Percentiles rank a stretch among this genome's conserved stretches.
Evolutionary conservation across 345 rosid genomes (phyloP).

Genomic region (Cardamine chenopodiifolia): DNA sequence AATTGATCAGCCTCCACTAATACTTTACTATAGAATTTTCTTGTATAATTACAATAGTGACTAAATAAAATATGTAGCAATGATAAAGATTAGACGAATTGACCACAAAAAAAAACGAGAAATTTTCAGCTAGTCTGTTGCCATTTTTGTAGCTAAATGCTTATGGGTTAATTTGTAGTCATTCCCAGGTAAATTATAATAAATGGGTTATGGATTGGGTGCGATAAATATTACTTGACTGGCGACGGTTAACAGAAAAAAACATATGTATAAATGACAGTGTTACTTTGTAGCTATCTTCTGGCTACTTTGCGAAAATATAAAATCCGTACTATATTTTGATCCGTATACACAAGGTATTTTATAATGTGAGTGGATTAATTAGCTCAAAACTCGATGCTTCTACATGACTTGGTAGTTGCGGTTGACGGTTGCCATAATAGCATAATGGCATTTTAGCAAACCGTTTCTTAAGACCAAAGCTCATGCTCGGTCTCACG

Average conservation of each 20-base stretch:
- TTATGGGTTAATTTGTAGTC: neutral
- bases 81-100: too few relatives aligned
- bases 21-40: too few relatives aligned
- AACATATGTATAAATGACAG: neutral
- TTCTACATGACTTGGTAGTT: slow-evolving; percentile 3
- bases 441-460: slow-evolving; percentile 9
- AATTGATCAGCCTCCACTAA: neutral
- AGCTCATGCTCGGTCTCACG: slow-evolving; percentile 3
- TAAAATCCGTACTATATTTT: neutral
- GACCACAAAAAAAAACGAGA: too few relatives aligned
- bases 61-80: too few relatives aligned
- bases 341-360: neutral
- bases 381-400: neutral
- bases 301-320: neutral
- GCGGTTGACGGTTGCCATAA: neutral
- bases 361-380: too few relatives aligned
- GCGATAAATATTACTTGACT: neutral
- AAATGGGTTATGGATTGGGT: neutral
- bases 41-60: too few relatives aligned
- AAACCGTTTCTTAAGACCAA: neutral
- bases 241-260: neutral
- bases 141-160: neutral
- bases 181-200: neutral
- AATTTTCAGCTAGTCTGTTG: too few relatives aligned
- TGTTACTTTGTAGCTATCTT: neutral